Evolutionary conservation across 768 basidiomycete species (phyloP).

Genomic region (Psilocybe subaeruginosa): DNA sequence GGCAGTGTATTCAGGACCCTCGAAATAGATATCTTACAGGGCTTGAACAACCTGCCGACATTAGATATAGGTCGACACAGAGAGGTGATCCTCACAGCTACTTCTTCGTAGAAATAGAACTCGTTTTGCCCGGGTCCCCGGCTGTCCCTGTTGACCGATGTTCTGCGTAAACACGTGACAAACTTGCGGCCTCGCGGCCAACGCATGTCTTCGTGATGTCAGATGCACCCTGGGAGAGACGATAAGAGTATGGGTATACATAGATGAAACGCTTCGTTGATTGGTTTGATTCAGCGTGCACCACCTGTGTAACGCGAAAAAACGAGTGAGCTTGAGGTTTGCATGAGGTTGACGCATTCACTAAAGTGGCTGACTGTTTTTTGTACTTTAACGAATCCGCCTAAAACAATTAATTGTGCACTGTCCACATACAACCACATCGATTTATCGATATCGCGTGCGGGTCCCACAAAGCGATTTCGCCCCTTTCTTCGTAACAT

Average conservation of each 20-base stretch:
- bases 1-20: not conserved
- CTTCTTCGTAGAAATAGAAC: no score
- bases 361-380: conserved; percentile 3
- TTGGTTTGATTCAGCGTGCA: conserved; percentile 1
- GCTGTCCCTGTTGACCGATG: no score
- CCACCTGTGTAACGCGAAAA: not conserved
- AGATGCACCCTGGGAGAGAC: not conserved
- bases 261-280: conserved; percentile 4
- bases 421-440: not conserved
- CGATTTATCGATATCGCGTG: not conserved
- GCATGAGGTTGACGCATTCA: conserved; percentile 2
- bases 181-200: not conserved
- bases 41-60: no score
- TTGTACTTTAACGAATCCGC: not conserved
- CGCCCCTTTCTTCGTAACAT: not conserved
- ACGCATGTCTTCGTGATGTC: conserved; percentile 2
- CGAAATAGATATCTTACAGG: no score
- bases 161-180: not conserved
- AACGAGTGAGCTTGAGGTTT: conserved; percentile 2
- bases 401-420: not conserved
- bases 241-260: not conserved
- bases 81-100: no score
- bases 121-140: no score
- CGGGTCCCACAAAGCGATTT: not conserved
- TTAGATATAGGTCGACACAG: no score